Evolutionary conservation across 768 basidiomycete genomes (phyloP).

Genomic region (Phanerodontia chrysosporium): DNA sequence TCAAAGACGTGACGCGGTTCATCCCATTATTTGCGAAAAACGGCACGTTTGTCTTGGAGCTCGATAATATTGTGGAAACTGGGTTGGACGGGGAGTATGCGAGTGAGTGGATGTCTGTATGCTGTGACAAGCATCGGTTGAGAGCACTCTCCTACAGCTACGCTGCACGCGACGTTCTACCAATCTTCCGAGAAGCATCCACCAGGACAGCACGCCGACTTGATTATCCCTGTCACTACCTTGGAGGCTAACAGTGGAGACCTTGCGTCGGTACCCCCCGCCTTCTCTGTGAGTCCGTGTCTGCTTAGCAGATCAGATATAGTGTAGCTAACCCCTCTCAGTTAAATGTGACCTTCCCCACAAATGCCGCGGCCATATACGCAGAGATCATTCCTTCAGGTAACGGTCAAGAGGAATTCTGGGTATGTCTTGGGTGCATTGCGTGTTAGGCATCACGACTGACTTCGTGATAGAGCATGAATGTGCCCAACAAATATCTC

Average conservation of each 20-base stretch:
- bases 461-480: conserved; percentile 55
- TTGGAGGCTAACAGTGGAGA: conserved; percentile 56
- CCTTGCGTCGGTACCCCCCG: conserved; percentile 69
- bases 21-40: conserved; percentile 63
- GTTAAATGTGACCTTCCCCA: conserved; percentile 69
- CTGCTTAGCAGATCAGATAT: background rate
- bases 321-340: conserved; percentile 20
- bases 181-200: conserved; percentile 51
- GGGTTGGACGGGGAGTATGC: conserved; percentile 65
- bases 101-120: conserved; percentile 32
- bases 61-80: conserved; percentile 62
- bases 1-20: conserved; percentile 73
- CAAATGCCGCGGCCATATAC: conserved; percentile 59
- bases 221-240: conserved; percentile 68
- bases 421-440: conserved; percentile 40
- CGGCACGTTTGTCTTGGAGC: conserved; percentile 66
- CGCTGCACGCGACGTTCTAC: conserved; percentile 67
- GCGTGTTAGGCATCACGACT: background rate
- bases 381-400: conserved; percentile 72
- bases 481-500: conserved; percentile 55
- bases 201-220: conserved; percentile 52
- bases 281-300: conserved; percentile 49
- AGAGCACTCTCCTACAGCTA: conserved; percentile 35
- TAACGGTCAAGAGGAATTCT: conserved; percentile 67
- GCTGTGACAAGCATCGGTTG: background rate